Evolutionary conservation across 1,284 basidiomycete genomes (phyloP).

Genomic region (Puccinia novopanici): DNA sequence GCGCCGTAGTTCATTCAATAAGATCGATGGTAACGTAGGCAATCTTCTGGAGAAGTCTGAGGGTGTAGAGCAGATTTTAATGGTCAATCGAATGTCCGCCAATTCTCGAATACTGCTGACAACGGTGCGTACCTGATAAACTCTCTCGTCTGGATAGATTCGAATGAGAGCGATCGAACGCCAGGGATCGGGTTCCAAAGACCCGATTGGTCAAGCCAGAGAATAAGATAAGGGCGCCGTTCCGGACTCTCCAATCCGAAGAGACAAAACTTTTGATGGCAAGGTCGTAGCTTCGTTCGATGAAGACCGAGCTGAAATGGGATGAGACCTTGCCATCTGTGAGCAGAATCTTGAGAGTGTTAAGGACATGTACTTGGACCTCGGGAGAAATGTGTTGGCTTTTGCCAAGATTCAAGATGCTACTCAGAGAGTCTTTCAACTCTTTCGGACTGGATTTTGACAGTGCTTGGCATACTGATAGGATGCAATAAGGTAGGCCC

Average conservation of each 20-base stretch:
- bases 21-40: constrained; percentile 31
- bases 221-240: constrained; percentile 48
- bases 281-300: constrained; percentile 42
- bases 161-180: constrained; percentile 21
- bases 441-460: constrained; percentile 8
- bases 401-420: constrained; percentile 24
- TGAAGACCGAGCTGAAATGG: constrained; percentile 32
- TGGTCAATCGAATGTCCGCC: background rate
- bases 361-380: constrained; percentile 36
- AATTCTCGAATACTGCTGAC: background rate
- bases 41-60: constrained; percentile 44
- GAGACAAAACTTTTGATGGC: constrained; percentile 45
- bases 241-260: constrained; percentile 44
- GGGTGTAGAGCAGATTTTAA: background rate
- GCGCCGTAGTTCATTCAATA: constrained; percentile 36
- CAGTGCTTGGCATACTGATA: constrained; percentile 47
- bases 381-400: constrained; percentile 18
- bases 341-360: constrained; percentile 47
- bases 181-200: constrained; percentile 27
- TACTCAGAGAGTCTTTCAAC: constrained; percentile 13
- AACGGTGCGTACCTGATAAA: constrained; percentile 35
- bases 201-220: constrained; percentile 43
- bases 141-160: constrained; percentile 41
- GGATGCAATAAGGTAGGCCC: constrained; percentile 44
- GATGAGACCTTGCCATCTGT: constrained; percentile 35